These are phyloP conservation scores for Sanghuangporus weigelae DNA, from an alignment of 1,284 basidiomycete species.

Conservation along the genomic window DNA sequence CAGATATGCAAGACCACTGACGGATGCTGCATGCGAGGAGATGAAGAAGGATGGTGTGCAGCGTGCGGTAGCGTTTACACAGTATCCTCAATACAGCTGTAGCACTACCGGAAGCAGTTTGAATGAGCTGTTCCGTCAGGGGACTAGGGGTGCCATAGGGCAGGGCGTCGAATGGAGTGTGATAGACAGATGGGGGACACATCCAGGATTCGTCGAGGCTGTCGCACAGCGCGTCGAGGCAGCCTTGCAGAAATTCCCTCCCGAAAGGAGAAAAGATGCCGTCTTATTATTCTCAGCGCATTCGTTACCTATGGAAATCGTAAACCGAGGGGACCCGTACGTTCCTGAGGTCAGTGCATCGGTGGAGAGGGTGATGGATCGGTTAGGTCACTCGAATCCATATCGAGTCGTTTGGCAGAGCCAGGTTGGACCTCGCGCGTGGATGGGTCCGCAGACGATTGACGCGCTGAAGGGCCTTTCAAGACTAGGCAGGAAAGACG, in stretches of 20 bases:
- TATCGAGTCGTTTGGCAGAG: slow-evolving; percentile 98
- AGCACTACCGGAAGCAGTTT: slow-evolving; percentile 96
- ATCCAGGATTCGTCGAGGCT: slow-evolving; percentile 91
- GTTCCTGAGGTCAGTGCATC: slow-evolving; percentile 93
- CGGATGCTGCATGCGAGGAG: slow-evolving; percentile 76
- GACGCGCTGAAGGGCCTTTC: slow-evolving; percentile 92
- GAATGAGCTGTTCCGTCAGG: slow-evolving; percentile 83
- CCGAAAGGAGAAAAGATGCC: slow-evolving; percentile 62
- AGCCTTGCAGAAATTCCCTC: slow-evolving; percentile 79
- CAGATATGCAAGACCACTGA: slow-evolving; percentile 88
- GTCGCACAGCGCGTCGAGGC: slow-evolving; percentile 86
- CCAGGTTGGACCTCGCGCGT: slow-evolving; percentile 94
- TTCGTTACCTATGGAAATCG: slow-evolving; percentile 94
- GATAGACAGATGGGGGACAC: slow-evolving; percentile 97
- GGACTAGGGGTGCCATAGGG: slow-evolving; percentile 49
- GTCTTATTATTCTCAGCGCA: slow-evolving; percentile 97
- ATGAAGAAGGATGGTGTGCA: slow-evolving; percentile 91
- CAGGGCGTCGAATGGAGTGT: slow-evolving; percentile 90
- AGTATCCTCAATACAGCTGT: slow-evolving; percentile 99
- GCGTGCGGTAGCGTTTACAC: slow-evolving; percentile 93
- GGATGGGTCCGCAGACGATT: slow-evolving; percentile 97
- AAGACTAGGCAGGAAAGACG: slow-evolving; percentile 81
- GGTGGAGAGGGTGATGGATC: slow-evolving; percentile 86
- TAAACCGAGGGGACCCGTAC: slow-evolving; percentile 98
- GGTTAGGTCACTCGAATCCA: slow-evolving; percentile 73